Conservation (phyloP, 2,329 filamentous ascomycete species). For the Aureobasidium pullulans region DNA sequence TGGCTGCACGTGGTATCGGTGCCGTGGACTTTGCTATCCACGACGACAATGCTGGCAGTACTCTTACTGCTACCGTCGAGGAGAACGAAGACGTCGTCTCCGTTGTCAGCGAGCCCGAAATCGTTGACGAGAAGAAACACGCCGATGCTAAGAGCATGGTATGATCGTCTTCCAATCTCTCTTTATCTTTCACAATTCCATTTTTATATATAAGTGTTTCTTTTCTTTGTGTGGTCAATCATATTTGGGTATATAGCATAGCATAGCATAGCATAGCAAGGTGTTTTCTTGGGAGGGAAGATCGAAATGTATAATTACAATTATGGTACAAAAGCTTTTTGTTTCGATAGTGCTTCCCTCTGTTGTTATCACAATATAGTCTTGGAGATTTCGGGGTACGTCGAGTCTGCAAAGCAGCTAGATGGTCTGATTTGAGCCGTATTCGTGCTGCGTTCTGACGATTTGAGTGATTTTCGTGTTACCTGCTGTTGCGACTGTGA, state of each 20-base stretch:
- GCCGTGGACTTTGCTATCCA: constrained; percentile 12
- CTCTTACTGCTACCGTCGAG: background rate
- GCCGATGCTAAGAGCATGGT: constrained; percentile 10
- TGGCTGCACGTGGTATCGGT: background rate
- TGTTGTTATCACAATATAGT: no score
- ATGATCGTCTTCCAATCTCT: background rate
- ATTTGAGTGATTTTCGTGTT: no score
- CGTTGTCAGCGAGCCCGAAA: background rate
- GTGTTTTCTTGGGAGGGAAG: background rate
- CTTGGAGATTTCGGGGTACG: no score
- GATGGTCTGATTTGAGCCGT: no score
- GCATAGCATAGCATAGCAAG: background rate
- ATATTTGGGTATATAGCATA: background rate
- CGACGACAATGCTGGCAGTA: background rate
- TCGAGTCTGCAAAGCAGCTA: no score
- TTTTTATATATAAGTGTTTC: background rate
- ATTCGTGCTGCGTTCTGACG: no score
- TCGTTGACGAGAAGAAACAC: constrained; percentile 1
- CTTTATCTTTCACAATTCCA: no score
- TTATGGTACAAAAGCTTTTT: no score
- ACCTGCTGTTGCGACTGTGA: no score
- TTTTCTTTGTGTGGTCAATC: background rate
- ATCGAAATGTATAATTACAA: no score
- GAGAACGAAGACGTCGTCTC: background rate
- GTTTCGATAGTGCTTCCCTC: no score